Base-by-base conservation (phyloP, 257 asterid genomes). In the Misopates orontium region DNA sequence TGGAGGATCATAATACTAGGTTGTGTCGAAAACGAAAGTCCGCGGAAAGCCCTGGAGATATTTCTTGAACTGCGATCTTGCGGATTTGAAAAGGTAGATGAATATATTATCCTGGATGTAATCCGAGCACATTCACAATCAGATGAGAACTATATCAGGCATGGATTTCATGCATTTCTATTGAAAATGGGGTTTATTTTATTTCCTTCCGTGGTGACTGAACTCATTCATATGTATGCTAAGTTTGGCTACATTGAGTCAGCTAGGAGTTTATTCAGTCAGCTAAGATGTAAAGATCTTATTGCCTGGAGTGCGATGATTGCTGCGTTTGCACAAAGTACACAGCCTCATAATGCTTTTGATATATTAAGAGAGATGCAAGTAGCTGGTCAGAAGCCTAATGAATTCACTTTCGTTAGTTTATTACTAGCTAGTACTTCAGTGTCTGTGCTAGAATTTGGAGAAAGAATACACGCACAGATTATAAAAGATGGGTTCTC, bases 231-330 rank as follows among this genome's bases (percentile, higher is more conserved):
- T 72, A 62, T 73, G 69, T 84, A 81, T 62, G 85, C 87, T 63
- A 82, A 53, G 62, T 86, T 86, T 51, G 85, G 85, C 11, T 72
- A 81, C 60, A 68, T 78, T 71, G 81, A 57, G 69, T 79, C 80
- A 0, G 83, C 97, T 18, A 78, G 79, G 80, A 71, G 56, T 39
- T 57, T 91, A 59, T 91, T 91, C 23, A 82, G 82, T 65, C 68
- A 56, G 32, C 81, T 86, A 53, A 54, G 66, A 13, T 56, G 73
- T 66, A 91, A 84, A 80, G 93, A 91, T 86, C 66, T 79, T 32
- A 75, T 91, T 80, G 87, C 93, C 52, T 91, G 96, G 93, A 86
- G 86, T 56, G 87, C 81, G 2, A 86, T 88, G 91, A 80, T 86
- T 60, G 66, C 89, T 24, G 86, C 76, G 31, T 84, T 83, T 69